Evolutionary conservation across 371 early-diverging fungal species (phyloP), one percentile per base, ranked within the genome.

Genomic region (Zopfochytrium polystomum): DNA sequence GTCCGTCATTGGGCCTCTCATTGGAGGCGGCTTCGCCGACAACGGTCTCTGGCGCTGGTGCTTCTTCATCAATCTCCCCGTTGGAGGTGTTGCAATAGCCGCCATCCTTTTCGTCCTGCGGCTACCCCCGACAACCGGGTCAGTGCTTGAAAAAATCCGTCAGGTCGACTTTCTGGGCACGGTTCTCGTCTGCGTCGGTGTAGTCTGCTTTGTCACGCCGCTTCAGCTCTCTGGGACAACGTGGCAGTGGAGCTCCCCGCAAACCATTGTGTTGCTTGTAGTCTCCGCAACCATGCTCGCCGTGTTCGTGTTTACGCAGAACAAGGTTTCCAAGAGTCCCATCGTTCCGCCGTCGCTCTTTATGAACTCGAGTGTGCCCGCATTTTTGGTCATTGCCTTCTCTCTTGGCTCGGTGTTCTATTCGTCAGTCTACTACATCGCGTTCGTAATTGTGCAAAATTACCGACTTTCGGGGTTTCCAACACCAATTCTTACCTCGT

Each of bases 371-470:
- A 38, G 55, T 23, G 56, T 62, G 43, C 55, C 68, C 62, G 71
- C 4, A 61, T 66, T 43, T 80, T 87, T 58, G 79, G 46, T 55
- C 26, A 54, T 55, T 22, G 31, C 30, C 7, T 35, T 45, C 44
- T 62, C 44, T 22, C 15, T 44, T 42, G 90, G 90, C 23, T 74
- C 84, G 45, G 70, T 80, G 26, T 85, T 88, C 58, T 84, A 86
- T 51, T 80, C 82, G 20, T 76, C 85, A 11, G 63, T 89, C 11
- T 92, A 86, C 65, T 88, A 87, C 68, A 76, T 86, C 27, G 56
- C 53, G 29, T 25, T 43, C 27, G n/a, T n/a, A n/a, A n/a, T n/a
- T n/a, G n/a, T n/a, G n/a, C n/a, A n/a, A n/a, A n/a, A n/a, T n/a
- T n/a, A n/a, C n/a, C n/a, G n/a, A n/a, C n/a, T n/a, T n/a, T n/a